Evolutionary conservation across 2,329 filamentous ascomycete species (phyloP), one percentile per base, ranked within the genome.

Genomic region (Talaromyces sp.): DNA sequence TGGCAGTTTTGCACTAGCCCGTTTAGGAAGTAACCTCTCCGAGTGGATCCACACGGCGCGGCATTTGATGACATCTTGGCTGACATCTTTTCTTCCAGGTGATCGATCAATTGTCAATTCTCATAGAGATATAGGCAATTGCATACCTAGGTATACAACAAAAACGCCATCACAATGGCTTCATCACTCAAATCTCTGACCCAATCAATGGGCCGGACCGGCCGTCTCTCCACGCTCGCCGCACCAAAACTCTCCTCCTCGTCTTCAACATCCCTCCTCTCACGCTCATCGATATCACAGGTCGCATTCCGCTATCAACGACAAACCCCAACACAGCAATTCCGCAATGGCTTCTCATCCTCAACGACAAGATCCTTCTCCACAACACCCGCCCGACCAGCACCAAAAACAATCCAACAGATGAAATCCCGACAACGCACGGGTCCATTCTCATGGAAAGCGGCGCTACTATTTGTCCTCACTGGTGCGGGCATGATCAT

Each of bases 361-460:
- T 29, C 49, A 62, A 15, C 27, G 63, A 19, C 64, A 63, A 65
- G 68, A 31, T 45, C 61, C 1, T 78, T 78, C 67, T 75, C 75
- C 0, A 76, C 74, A 1, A 76, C 71, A 4, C 66, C 53, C 70
- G 17, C 19, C 22, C 25, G 69, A 29, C 53, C 69, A 15, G 70
- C 71, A n/a, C n/a, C n/a, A 5, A 78, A 76, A 68, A 80, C 78
- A 38, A 77, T 80, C 71, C 75, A 76, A 61, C 77, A 80, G 68
- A 67, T 80, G 64, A 74, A 75, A 47, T 73, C 77, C 54, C 77
- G 78, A 38, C 72, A 76, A 66, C 72, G 75, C 5, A 80, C 76
- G 31, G 78, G 78, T 1, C 95, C 95, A 34, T 98, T 99, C 82
- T 97, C 93, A 63, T 93, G 91, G 88, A 94, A 92, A 80, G 90